Base-by-base conservation (phyloP, 2,329 filamentous ascomycete species). In the Xylariaceae sp. region DNA sequence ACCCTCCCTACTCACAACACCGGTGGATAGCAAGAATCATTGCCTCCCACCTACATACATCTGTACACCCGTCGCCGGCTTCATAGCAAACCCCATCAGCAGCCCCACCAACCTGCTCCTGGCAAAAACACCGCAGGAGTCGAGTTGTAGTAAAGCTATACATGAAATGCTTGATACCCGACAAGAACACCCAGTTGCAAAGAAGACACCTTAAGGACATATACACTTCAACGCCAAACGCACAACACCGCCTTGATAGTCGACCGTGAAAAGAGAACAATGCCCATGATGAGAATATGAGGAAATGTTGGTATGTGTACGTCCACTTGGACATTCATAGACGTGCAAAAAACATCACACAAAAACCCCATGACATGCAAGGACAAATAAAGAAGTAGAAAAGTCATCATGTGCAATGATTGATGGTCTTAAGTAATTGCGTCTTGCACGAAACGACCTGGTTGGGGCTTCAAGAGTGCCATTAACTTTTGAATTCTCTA, bases 291-390 rank as follows among this genome's bases (percentile, higher is more conserved):
- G 67, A 69, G 67, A 66, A 64, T 60, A 55, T 68, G 55, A 65
- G 65, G 66, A 67, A 67, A 64, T 65, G 68, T 66, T 66, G 66
- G 68, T 59, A 69, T 68, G 35, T 53, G 52, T 59, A 62, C 60
- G 54, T 65, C 61, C 55, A 51, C 63, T 64, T 64, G 57, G 66
- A 60, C 57, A 54, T 62, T 67, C 65, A 69, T 69, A 63, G 66
- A 66, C 65, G 67, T 62, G 62, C 56, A 59, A 58, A 61, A 58
- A 56, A 56, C 48, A 59, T 57, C 48, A 54, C 51, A 58, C 52
- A 17, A 9, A 57, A 55, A 52, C 56, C 50, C 51, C 56, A 55
- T 30, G 53, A 56, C 35, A 58, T 58, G 17, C 47, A 37, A 48
- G 30, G 49, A 59, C 50, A 34, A 59, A 56, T 41, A 34, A 51